Conservation (phyloP, 306 rosid genomes). For the Aeschynomene evenia region DNA sequence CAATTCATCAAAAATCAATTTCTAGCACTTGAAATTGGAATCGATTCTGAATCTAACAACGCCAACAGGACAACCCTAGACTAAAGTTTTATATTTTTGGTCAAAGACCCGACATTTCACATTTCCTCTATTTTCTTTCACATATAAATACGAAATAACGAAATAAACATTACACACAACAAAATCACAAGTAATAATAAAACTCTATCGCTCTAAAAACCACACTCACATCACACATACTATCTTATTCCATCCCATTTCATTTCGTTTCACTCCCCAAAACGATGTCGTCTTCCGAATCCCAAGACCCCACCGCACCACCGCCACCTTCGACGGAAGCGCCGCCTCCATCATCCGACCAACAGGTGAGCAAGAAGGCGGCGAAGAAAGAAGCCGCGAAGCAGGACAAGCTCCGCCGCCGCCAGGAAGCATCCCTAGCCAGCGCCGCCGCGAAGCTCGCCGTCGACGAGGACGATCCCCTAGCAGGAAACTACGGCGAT, state of each 20-base stretch:
- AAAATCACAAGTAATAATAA: neutral
- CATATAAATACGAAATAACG: neutral
- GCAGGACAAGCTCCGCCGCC: conserved; percentile 77
- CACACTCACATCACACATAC: neutral
- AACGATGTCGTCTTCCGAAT: conserved; percentile 46
- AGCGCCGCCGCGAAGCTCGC: conserved; percentile 30
- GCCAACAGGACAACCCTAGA: neutral
- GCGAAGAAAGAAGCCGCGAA: conserved; percentile 88
- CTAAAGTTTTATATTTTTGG: no score
- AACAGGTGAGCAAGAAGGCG: conserved; percentile 66
- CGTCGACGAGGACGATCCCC: conserved; percentile 62
- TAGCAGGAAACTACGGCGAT: conserved; percentile 68
- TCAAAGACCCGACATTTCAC: no score
- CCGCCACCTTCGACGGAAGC: neutral
- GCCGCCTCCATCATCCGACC: neutral
- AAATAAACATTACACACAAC: neutral
- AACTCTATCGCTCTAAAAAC: neutral
- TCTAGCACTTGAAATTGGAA: no score
- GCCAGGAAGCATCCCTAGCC: conserved; percentile 51
- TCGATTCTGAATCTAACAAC: no score
- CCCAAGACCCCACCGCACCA: conserved; percentile 18
- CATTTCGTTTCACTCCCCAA: neutral
- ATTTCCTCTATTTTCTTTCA: neutral
- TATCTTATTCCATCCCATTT: neutral
- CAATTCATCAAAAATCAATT: no score